Conservation (phyloP, 208 protist genomes). For the Naegleria lovaniensis region DNA sequence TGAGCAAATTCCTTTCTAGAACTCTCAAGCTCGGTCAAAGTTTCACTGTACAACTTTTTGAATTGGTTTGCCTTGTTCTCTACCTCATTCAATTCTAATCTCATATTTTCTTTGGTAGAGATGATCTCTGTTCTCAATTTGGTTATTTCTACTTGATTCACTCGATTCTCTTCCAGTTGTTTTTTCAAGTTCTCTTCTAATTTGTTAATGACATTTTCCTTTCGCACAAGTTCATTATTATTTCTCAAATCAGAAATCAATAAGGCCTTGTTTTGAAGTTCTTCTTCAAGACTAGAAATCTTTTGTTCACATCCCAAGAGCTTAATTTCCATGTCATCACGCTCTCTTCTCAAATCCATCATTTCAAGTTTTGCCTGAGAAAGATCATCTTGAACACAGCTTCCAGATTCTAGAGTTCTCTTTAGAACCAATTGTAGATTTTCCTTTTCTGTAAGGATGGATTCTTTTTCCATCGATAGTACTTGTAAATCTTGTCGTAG, state of each 20-base stretch:
- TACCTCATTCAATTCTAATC: neutral
- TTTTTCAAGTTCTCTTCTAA: neutral
- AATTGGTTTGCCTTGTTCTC: neutral
- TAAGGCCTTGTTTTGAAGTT: neutral
- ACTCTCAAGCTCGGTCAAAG: neutral
- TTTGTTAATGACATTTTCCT: neutral
- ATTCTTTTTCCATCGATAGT: neutral
- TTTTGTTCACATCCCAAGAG: neutral
- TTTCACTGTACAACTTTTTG: neutral
- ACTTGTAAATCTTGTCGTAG: neutral
- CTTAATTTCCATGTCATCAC: neutral
- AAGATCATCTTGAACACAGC: neutral
- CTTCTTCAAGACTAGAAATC: neutral
- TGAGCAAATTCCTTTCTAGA: neutral
- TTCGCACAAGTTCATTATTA: neutral
- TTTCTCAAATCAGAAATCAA: neutral
- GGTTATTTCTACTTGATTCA: neutral
- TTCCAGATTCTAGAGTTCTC: neutral
- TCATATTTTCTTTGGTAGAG: neutral
- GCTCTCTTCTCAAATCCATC: neutral
- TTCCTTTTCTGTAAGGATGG: neutral
- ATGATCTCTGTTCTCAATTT: neutral
- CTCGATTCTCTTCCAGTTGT: neutral
- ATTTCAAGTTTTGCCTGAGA: neutral
- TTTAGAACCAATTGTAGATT: neutral